These are phyloP conservation scores for Chytriomyces hyalinus DNA, from an alignment of 192 early-diverging fungal genomes.

Conservation along the genomic window DNA sequence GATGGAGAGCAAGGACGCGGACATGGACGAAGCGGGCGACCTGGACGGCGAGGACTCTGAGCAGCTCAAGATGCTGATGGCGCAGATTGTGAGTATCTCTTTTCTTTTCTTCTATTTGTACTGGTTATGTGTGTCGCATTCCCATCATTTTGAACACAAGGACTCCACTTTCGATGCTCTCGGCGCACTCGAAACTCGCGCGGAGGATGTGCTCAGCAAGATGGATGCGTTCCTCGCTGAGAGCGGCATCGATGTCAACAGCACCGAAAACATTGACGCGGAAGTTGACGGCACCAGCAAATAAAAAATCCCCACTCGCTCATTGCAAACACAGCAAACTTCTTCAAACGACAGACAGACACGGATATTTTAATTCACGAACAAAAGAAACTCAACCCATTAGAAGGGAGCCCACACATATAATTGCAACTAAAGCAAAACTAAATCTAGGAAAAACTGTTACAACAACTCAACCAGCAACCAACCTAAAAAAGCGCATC, in stretches of 20 bases:
- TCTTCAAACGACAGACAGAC: no score
- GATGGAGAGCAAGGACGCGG: background rate
- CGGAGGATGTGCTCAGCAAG: constrained; percentile 14
- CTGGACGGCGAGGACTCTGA: background rate
- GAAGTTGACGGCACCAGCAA: no score
- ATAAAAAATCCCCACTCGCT: no score
- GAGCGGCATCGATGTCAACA: background rate
- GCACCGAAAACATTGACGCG: no score
- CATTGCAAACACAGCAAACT: no score
- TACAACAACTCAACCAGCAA: no score
- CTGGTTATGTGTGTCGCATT: background rate
- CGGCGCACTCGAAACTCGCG: constrained; percentile 9
- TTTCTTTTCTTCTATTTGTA: background rate
- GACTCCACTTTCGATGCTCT: constrained; percentile 8
- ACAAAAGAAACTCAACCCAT: no score
- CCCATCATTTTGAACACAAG: background rate
- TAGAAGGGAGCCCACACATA: no score
- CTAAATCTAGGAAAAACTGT: no score
- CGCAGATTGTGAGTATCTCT: background rate
- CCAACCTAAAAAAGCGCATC: constrained; percentile 3
- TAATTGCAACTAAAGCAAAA: no score
- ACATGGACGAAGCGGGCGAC: background rate
- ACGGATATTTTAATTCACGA: no score
- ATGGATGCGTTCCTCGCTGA: constrained; percentile 15
- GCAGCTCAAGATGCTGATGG: constrained; percentile 6